A percentile compares a stretch with the other conserved stretches of the same genome.
These are phyloP conservation scores for Nissolia schottii DNA, from an alignment of 306 rosid genomes.

Conservation along the genomic window DNA sequence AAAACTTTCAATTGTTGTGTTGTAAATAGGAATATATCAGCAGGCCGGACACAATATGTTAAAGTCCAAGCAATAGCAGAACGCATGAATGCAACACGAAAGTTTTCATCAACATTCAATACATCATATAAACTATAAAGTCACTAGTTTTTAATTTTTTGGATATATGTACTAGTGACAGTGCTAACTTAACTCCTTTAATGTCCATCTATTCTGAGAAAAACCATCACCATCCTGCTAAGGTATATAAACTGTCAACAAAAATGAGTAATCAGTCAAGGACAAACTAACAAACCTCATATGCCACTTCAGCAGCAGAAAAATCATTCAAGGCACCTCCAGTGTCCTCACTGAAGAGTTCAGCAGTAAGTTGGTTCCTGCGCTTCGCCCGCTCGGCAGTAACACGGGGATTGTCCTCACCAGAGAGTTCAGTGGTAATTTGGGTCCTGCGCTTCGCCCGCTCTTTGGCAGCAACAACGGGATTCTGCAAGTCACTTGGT, in stretches of 20 bases:
- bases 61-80: neutral
- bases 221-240: neutral
- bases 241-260: neutral
- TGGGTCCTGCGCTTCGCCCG: conserved; percentile 53
- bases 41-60: neutral
- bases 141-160: neutral
- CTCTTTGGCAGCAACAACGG: conserved; percentile 62
- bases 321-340: conserved; percentile 38
- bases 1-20: neutral
- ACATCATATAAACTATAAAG: neutral
- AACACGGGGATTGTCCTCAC: conserved; percentile 43
- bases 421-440: conserved; percentile 47
- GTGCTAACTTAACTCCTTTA: neutral
- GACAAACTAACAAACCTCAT: conserved; percentile 44
- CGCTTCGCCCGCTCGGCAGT: too few relatives aligned
- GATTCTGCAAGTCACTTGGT: conserved; percentile 29
- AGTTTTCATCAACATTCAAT: neutral
- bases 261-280: neutral
- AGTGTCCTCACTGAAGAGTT: conserved; percentile 44
- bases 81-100: neutral
- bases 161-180: neutral
- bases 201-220: neutral
- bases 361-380: conserved; percentile 50
- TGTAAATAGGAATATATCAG: neutral
- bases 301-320: conserved; percentile 55